Conservation (phyloP, 768 basidiomycete genomes). For the Kwoniella botswanensis region DNA sequence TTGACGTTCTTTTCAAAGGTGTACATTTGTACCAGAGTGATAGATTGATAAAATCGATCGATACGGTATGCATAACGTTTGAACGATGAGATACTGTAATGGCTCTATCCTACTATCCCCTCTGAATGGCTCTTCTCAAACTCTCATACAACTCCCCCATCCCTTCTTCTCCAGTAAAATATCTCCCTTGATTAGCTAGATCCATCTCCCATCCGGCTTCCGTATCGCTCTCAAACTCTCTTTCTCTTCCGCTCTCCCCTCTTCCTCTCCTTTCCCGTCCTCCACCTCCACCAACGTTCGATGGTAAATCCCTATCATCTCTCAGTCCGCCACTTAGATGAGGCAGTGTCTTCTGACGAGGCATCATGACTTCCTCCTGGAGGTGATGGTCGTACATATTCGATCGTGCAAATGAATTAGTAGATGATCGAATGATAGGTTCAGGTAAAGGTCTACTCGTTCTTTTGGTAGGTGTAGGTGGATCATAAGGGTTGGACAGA, state of each 20-base stretch:
- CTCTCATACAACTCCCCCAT: conserved; percentile 35
- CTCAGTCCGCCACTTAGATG: conserved; percentile 15
- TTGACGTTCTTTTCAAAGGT: too few species aligned
- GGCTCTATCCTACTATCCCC: not conserved
- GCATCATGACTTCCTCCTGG: not conserved
- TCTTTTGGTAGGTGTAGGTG: not conserved
- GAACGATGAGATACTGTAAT: too few species aligned
- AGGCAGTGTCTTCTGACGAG: conserved; percentile 10
- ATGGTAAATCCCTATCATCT: conserved; percentile 2
- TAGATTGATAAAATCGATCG: too few species aligned
- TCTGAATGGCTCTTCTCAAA: conserved; percentile 30
- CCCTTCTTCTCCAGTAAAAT: conserved; percentile 23
- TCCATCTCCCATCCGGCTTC: conserved; percentile 17
- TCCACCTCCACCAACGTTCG: not conserved
- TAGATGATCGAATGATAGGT: conserved; percentile 18
- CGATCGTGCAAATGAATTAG: conserved; percentile 2
- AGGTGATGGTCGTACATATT: not conserved
- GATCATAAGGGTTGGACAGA: conserved; percentile 18
- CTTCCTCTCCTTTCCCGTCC: not conserved
- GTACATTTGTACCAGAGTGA: too few species aligned
- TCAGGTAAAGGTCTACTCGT: conserved; percentile 8
- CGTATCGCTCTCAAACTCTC: conserved; percentile 12
- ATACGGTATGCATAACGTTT: too few species aligned
- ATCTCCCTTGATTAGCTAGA: conserved; percentile 19
- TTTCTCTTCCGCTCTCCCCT: not conserved